Base-by-base conservation (phyloP, 73 alveolate species). In the Tetrahymena elliotti region DNA sequence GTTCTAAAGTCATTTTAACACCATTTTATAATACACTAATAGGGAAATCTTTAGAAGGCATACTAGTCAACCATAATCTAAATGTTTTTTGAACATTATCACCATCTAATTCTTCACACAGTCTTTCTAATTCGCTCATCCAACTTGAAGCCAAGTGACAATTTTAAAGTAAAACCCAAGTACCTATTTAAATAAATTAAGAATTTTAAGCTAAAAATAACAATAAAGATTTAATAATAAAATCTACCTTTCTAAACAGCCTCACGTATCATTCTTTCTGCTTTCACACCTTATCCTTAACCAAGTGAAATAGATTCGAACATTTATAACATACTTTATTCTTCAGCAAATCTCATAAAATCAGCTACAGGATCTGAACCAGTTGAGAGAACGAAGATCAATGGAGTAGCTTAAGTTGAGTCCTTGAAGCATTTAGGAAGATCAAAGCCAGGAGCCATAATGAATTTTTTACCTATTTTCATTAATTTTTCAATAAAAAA, bases 351-450 rank as follows among this genome's bases (percentile, higher is more conserved):
- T 93, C 98, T 97, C 94, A 97, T 94, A 94, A 99, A 98, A 96
- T 98, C 99, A 47, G 99, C 97, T 52, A 99, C 99, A 13, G 99
- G 99, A 94, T 99, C 99, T 6, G 99, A 98, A 84, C 99, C 99
- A 34, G 99, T 98, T 27, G 99, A 98, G 52, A 99, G 98, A 39
- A 99, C 99, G 98, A 99, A 99, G 93, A 99, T 99, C 88, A 99
- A 97, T 9, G 99, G 99, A 33, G 99, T 98, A 10, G 99, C 97
- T 37, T 95, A 97, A 53, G 99, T 97, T 33, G 99, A 97, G 96
- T 98, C 99, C 93, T 98, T 98, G 97, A 96, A 98, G 33, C 98
- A 93, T 95, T 98, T 97, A 15, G 98, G 98, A 24, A 98, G 94
- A 96, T 98, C 98, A 95, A 98, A 98, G 27, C 99, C 97, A 38